phyloP scores from a whole-genome alignment of 2,329 filamentous ascomycete genomes.

The Colletotrichum acutatum region DNA sequence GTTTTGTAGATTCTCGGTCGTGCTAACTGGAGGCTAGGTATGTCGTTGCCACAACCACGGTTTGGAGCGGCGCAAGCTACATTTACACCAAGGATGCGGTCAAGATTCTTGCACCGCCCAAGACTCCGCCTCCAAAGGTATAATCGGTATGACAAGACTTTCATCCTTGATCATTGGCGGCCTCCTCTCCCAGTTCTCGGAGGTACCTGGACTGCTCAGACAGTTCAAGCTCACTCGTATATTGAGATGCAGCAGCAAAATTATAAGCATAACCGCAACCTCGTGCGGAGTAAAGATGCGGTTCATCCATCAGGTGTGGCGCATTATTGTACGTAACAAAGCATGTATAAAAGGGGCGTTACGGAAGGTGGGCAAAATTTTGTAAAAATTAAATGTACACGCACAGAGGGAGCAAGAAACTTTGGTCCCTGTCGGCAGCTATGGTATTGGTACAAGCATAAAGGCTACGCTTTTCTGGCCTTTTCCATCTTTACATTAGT shows the following conservation, averaged over 20 bases:
- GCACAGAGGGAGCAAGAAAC: not conserved
- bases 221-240: too few relatives aligned
- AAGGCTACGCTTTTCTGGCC: not conserved
- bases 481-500: not conserved
- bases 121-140: not conserved
- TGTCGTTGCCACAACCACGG: conserved; percentile 86
- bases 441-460: not conserved
- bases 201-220: too few relatives aligned
- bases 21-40: conserved; percentile 64
- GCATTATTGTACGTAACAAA: not conserved
- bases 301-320: not conserved
- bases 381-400: conserved; percentile 13
- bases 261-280: not conserved
- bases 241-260: not conserved
- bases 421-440: not conserved
- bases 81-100: conserved; percentile 91
- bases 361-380: not conserved
- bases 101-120: conserved; percentile 72
- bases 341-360: not conserved
- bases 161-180: too few relatives aligned
- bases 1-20: conserved; percentile 41
- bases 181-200: too few relatives aligned
- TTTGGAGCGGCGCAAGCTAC: conserved; percentile 96
- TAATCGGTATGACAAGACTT: not conserved
- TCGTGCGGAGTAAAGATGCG: not conserved